phyloP scores from a whole-genome alignment of 106 monocot genomes.

The Dioscorea alata region DNA sequence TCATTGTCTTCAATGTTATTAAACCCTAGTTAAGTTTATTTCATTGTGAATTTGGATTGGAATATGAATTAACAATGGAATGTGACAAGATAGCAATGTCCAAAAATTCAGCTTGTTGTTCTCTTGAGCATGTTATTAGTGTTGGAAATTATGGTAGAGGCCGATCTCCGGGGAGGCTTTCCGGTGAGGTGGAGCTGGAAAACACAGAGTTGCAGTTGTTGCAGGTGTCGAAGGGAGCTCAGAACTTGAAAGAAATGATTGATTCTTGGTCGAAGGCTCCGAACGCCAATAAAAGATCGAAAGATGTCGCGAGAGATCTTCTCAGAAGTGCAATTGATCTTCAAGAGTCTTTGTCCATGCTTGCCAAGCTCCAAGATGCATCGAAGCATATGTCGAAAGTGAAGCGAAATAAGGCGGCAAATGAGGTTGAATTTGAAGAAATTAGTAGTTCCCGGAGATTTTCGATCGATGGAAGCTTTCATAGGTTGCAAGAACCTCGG shows the following conservation, averaged over 20 bases:
- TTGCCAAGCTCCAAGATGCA: constrained; percentile 36
- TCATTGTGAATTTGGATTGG: no score
- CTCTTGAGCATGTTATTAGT: no score
- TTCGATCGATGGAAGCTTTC: neutral
- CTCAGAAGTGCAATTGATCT: constrained; percentile 52
- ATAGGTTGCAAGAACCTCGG: constrained; percentile 11
- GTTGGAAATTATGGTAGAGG: no score
- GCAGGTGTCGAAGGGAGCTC: constrained; percentile 34
- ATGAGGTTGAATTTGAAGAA: neutral
- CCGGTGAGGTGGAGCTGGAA: neutral
- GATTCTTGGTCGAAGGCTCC: constrained; percentile 25
- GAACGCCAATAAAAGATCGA: constrained; percentile 7
- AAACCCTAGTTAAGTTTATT: no score
- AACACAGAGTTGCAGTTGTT: constrained; percentile 30
- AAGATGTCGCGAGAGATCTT: constrained; percentile 30
- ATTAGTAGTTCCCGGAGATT: constrained; percentile 7
- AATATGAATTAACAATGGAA: no score
- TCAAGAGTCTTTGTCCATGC: constrained; percentile 60
- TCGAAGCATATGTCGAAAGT: constrained; percentile 14
- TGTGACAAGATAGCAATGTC: constrained; percentile 5
- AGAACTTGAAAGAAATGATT: constrained; percentile 32
- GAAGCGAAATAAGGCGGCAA: neutral
- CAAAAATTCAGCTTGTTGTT: neutral
- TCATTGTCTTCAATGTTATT: no score
- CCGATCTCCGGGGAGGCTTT: no score